phyloP scores from a whole-genome alignment of 192 early-diverging fungal species.

The Helicostylum pulchrum region DNA sequence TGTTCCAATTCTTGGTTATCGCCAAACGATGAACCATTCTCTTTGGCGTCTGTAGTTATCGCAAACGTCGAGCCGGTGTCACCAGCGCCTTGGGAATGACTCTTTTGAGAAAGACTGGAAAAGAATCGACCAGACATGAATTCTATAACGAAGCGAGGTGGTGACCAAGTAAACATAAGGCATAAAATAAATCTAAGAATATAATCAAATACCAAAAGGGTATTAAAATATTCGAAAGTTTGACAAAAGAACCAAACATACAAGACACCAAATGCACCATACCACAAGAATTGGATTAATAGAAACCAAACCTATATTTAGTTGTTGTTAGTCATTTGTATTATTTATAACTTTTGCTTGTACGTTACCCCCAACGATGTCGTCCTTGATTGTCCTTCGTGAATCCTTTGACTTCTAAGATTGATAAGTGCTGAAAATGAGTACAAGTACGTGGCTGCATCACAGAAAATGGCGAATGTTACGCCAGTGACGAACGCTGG shows the following conservation, averaged over 20 bases:
- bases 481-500: not conserved
- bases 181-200: constrained; percentile 2
- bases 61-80: too few relatives aligned
- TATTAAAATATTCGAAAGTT: not conserved
- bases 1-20: too few relatives aligned
- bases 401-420: not conserved
- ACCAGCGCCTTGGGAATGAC: too few relatives aligned
- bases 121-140: not conserved
- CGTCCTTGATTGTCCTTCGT: not conserved
- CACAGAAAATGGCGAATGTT: not conserved
- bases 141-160: not conserved
- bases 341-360: too few relatives aligned
- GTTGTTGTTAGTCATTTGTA: not conserved
- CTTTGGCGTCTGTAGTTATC: too few relatives aligned
- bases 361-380: not conserved
- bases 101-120: too few relatives aligned
- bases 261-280: not conserved
- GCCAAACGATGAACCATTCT: too few relatives aligned
- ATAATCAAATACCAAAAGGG: not conserved
- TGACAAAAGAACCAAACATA: constrained; percentile 13
- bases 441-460: not conserved
- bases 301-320: not conserved
- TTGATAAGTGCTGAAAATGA: not conserved
- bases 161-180: constrained; percentile 5
- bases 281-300: not conserved